Evolutionary conservation across 2,329 filamentous ascomycete genomes (phyloP), one percentile per base, ranked within the genome.

Genomic region (Ophiocordyceps camponoti-floridani): DNA sequence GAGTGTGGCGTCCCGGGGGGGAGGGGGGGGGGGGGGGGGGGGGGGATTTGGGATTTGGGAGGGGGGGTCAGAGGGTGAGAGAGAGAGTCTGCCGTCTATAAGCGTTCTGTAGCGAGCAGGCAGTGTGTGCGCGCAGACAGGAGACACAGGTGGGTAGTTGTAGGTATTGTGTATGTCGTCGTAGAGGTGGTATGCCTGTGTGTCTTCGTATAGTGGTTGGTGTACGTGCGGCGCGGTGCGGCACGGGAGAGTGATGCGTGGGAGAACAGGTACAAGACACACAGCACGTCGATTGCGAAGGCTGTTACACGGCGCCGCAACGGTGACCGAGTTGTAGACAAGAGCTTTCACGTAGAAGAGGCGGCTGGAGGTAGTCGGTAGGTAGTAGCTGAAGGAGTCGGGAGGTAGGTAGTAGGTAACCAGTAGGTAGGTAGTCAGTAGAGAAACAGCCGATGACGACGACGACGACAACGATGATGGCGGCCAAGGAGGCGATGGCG

Each of bases 281-380:
- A 44, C 46, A 44, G 44, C 41, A 44, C 42, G 43, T 40, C 43
- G 43, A 40, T 27, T 28, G 38, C 37, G 33, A 45, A 40, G 44
- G 48, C 46, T 43, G 49, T 49, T 48, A 51, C 49, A 51, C 49
- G 38, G 46, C 37, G 47, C 44, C 46, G 45, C 46, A 48, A 43
- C 43, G 47, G 44, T 41, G 42, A 28, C 42, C 45, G 45, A 46
- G 45, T 23, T 23, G 23, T 23, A 23, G 23, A 5, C 23, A 23
- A 5, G 3, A 5, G 23, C 5, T 5, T 23, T 3, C 5, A 23
- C 3, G 23, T 23, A 18, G 35, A 38, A 38, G 35, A 38, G 10
- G 16, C 5, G 35, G 33, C 14, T 16, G 33, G 14, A n/a, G 33
- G 13, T 8, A n/a, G 33, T 23, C 23, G 23, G 5, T 5, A 23